Evolutionary conservation across 2,329 filamentous ascomycete genomes (phyloP), one percentile per base, ranked within the genome.

Genomic region (Aspergillus proliferans): DNA sequence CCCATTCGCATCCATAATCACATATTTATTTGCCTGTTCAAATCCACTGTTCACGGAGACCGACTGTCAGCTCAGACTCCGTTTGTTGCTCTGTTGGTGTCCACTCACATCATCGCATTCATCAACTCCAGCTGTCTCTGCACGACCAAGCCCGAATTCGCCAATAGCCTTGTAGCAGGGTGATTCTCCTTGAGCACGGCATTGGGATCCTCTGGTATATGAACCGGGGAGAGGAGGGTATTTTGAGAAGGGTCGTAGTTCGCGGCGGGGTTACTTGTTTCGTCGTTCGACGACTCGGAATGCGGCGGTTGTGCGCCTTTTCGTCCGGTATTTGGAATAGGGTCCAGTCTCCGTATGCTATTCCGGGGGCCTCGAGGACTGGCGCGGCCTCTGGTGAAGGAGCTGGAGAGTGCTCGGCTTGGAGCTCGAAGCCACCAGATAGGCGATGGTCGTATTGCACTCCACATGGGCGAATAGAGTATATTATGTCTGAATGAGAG

Each of bases 1-100:
- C 5, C 82, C 82, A 47, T 78, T 72, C 2, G 80, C 80, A 66
- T 84, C 79, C 74, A 84, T 78, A 44, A 85, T 83, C 12, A 83
- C 75, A 60, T 85, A 85, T 62, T 76, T 76, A 58, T 85, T 85
- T 10, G 82, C 81, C 62, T 85, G 82, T 64, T 85, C 82, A 55
- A 84, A 84, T 1, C 82, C 82, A 52, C 71, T 73, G 47, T 52
- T 45, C 39, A 40, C 33, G 9, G 12, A 6, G 14, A 43, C 15
- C 24, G 18, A 21, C 33, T 4, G 39, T 22, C 10, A 30, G 14
- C 26, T 9, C 6, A 45, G 21, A 6, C 5, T 5, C 12, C 30
- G n/a, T 5, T 46, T 24, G 12, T n/a, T 28, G 4, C 4, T 34
- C 19, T 5, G 7, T 12, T 22, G n/a, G 4, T 34, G 4, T 7